Base-by-base conservation (phyloP, 1,139 yeast species). In the Pichia sp. region DNA sequence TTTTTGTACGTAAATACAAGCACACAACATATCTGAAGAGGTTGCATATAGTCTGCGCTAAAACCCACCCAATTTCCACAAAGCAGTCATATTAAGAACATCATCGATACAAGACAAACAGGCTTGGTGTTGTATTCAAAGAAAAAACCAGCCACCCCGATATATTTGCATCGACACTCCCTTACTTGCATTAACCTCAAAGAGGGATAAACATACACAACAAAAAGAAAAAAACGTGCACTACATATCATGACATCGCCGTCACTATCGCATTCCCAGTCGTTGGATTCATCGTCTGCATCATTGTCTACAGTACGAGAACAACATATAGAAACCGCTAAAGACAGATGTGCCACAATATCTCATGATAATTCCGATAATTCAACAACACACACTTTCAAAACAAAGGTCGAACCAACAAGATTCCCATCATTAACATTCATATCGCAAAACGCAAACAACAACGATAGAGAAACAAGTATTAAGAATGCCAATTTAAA, bases 401-500 rank as follows among this genome's bases (percentile, higher is more conserved):
- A 37, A 33, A 21, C 28, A 9, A 27, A 30, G 9, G n/a, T 40
- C 8, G 46, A 49, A 27, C 44, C 48, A 8, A 40, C 41, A 4
- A 43, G 54, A 24, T 52, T 50, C 32, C 53, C 53, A 14, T 52
- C 55, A 8, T 38, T 52, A n/a, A 46, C 55, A 3, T 52, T 52
- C 36, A 41, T 52, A 14, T 42, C 47, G 3, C 44, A 34, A 9
- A 45, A 42, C 24, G 37, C 20, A 17, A 15, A 21, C 8, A 38
- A 38, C 15, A 18, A 11, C 5, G 51, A 47, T 27, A 30, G 51
- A 27, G 49, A 42, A 19, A 53, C 53, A 27, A 45, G 52, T 34
- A 42, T 53, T 4, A 54, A 52, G 38, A 54, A 46, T 47, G 56
- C 51, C 11, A 54, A 54, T 35, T 35, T 54, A 24, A 54, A 50